Percentiles rank a stretch among this genome's conserved stretches.
phyloP scores from a whole-genome alignment of 2,329 filamentous ascomycete species.

The Canariomyces notabilis region DNA sequence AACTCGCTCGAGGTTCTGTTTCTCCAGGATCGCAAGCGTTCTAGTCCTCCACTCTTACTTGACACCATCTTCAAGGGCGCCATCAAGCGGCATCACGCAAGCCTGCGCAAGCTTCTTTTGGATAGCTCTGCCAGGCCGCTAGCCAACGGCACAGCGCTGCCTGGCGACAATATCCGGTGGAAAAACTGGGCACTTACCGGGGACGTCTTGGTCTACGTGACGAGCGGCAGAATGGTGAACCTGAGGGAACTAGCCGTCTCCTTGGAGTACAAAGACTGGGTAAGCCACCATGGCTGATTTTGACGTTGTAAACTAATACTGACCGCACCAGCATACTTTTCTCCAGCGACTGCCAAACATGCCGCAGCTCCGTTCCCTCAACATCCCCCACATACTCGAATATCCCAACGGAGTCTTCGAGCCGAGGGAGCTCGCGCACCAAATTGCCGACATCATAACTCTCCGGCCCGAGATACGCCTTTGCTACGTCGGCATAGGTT shows the following conservation, averaged over 20 bases:
- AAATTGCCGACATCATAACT: constrained; percentile 73
- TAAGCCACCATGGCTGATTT: constrained; percentile 37
- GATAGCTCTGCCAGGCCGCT: constrained; percentile 59
- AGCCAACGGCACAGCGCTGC: constrained; percentile 27
- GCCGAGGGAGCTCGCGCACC: constrained; percentile 65
- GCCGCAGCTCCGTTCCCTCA: constrained; percentile 56
- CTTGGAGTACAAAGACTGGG: constrained; percentile 74
- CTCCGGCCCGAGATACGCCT: constrained; percentile 70
- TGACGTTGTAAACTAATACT: constrained; percentile 21
- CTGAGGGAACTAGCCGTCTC: constrained; percentile 67
- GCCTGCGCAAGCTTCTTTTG: constrained; percentile 67
- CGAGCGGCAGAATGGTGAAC: constrained; percentile 68
- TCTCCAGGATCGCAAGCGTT: constrained; percentile 59
- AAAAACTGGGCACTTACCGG: constrained; percentile 65
- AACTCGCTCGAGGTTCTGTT: constrained; percentile 77
- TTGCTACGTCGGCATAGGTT: constrained; percentile 70
- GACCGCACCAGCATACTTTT: constrained; percentile 61
- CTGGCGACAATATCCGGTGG: constrained; percentile 47
- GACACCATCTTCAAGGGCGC: constrained; percentile 67
- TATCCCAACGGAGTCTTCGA: constrained; percentile 37
- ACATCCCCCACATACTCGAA: constrained; percentile 27
- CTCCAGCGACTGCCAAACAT: constrained; percentile 68
- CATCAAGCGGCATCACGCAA: constrained; percentile 64
- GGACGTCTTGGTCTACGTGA: constrained; percentile 67
- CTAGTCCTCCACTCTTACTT: constrained; percentile 51